Base-by-base conservation (phyloP, 129 eudicot species). In the Saussurea involucrata region DNA sequence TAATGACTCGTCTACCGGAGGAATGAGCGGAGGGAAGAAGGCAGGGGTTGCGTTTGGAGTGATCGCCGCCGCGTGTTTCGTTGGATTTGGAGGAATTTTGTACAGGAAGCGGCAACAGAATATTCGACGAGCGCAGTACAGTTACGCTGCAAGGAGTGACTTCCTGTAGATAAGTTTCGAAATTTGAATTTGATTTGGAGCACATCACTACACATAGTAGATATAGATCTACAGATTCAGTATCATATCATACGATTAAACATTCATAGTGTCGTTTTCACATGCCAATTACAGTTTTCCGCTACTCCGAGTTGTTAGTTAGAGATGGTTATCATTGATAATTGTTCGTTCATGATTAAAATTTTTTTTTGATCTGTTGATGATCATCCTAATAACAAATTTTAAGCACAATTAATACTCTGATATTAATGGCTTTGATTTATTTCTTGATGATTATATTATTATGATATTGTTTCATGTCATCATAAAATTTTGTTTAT, bases 41-140 rank as follows among this genome's bases (percentile, higher is more conserved):
- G 88, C 78, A 2, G 95, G 92, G 1, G 68, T 87, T 28, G 92
- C 88, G 6, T 18, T 90, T 12, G 95, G 89, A 64, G 84, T 87
- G 5, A 69, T 87, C 1, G 90, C 83, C 1, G 87, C 81, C 3
- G 89, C 78, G 33, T 68, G 83, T 55, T 74, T 85, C 3, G 82
- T 85, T 0, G 90, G 83, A 31, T 44, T 85, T 24, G 90, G 85
- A 22, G 90, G 83, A 13, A 32, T 85, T 31, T 21, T 90, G 77
- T 87, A 80, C 76, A 75, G 75, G 86, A 90, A 90, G 69, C 82
- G 95, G 3, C 88, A 76, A 76, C 70, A 76, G 75, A 90, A 90
- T 58, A 78, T 90, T 42, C 83, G 78, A 72, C 85, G 95, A 20
- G 71, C 89, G 44, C 83, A 79, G 88, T 87, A 83, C 70, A 84